A percentile compares a stretch with the other conserved stretches of the same genome.
Evolutionary conservation across 768 basidiomycete species (phyloP).

Genomic region (Mycena vitilis): DNA sequence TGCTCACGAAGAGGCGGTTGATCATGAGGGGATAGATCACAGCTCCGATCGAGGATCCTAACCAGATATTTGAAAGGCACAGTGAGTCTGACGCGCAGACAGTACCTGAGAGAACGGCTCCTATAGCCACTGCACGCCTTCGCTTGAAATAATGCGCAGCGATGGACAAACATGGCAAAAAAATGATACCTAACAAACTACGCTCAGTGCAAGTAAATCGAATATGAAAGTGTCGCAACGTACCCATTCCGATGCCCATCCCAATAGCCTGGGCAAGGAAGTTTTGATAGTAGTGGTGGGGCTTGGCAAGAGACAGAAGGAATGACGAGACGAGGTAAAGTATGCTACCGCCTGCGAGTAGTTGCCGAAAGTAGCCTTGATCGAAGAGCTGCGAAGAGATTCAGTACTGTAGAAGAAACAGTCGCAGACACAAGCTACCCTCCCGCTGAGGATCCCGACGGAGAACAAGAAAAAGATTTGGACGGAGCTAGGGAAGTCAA

Average conservation of each 20-base stretch:
- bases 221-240: too few relatives aligned
- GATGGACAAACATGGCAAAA: slow-evolving; percentile 64
- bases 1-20: slow-evolving; percentile 55
- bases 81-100: background rate
- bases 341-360: slow-evolving; percentile 50
- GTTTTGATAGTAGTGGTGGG: slow-evolving; percentile 62
- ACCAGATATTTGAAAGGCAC: background rate
- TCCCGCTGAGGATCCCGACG: slow-evolving; percentile 55
- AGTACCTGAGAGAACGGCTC: slow-evolving; percentile 62
- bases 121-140: slow-evolving; percentile 64
- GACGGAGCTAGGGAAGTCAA: slow-evolving; percentile 36
- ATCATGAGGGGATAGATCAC: slow-evolving; percentile 65
- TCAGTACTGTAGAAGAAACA: too few relatives aligned
- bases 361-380: slow-evolving; percentile 61
- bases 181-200: slow-evolving; percentile 44
- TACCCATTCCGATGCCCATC: slow-evolving; percentile 66
- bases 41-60: slow-evolving; percentile 47
- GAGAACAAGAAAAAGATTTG: slow-evolving; percentile 63
- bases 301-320: slow-evolving; percentile 62
- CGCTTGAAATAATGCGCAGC: slow-evolving; percentile 65
- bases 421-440: slow-evolving; percentile 34
- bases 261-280: slow-evolving; percentile 69
- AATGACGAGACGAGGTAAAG: slow-evolving; percentile 62
- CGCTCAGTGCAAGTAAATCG: too few relatives aligned
- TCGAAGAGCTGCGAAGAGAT: slow-evolving; percentile 47